Base-by-base conservation (phyloP, 2,329 filamentous ascomycete genomes). In the Chalaropsis ovoidea region DNA sequence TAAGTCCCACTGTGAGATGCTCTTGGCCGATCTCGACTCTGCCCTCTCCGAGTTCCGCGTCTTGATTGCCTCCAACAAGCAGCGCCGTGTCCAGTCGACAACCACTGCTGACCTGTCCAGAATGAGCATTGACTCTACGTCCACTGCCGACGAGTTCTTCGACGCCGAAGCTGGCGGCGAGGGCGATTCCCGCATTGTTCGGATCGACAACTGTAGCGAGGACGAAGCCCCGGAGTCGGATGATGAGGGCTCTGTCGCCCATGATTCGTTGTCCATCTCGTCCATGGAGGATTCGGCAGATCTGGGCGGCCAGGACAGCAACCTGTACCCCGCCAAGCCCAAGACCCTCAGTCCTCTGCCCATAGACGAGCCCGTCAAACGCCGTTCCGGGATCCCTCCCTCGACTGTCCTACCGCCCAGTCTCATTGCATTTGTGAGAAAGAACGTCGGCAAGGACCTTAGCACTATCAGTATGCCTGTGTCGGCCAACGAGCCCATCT, bases 401-500 rank as follows among this genome's bases (percentile, higher is more conserved):
- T 85, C 92, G 6, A 90, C 86, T 35, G 85, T 91, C 15, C 79
- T 86, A 66, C 94, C 94, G 0, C 94, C 94, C 0, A 96, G 90
- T 73, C 79, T 99, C 64, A 96, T 99, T 70, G 89, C 90, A 0
- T 96, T 97, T 74, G 81, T 97, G 41, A 86, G 94, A 70, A 99
- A 97, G 76, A 99, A 99, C 71, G 94, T 97, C 10, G 94, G 94
- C 72, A 99, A 99, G 75, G 94, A 99, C 75, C 79, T 99, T 61
- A 96, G 90, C 68, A 95, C 91, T 2, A 95, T 99, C 69, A 92
- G 90, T 61, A 97, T 97, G 93, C 94, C 94, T 0, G 94, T 96
- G 0, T 95, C 93, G 3, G 87, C 93, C 27, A 99, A 99, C 75
- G 94, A 99, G 73, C 94, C 94, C 0, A 84, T 86, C 1, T 96